These are phyloP conservation scores for Monoraphidium neglectum DNA, from an alignment of 139 green algal species.

Conservation along the genomic window DNA sequence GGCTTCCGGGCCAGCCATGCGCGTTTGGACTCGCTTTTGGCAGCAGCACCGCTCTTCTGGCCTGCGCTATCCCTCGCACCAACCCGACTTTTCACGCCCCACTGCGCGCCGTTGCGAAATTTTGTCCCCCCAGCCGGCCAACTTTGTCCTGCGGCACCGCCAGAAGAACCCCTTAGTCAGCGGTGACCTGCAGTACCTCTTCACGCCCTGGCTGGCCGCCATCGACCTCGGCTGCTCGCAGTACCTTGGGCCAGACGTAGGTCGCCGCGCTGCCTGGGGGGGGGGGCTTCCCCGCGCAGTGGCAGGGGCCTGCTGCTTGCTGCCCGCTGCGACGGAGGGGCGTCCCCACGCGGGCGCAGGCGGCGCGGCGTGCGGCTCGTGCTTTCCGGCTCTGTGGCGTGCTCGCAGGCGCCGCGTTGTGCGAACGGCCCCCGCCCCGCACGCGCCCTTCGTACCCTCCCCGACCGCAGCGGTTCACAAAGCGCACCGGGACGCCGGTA, in stretches of 20 bases:
- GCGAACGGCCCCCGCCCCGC: neutral
- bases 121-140: too few species aligned
- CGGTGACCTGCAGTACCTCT: conserved; percentile 33
- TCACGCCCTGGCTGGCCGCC: conserved; percentile 49
- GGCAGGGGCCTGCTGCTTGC: too few species aligned
- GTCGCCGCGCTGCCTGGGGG: neutral
- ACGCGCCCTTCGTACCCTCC: too few species aligned
- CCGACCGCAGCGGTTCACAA: conserved; percentile 30
- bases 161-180: conserved; percentile 28
- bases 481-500: conserved; percentile 75
- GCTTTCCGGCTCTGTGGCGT: neutral
- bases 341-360: too few species aligned
- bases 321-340: too few species aligned
- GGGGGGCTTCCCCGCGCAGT: too few species aligned
- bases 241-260: conserved; percentile 20
- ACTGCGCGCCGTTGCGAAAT: too few species aligned
- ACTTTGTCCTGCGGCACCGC: conserved; percentile 32
- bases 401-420: neutral
- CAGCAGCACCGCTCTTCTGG: too few species aligned
- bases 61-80: too few species aligned
- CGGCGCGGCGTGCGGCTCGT: neutral
- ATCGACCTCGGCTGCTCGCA: conserved; percentile 67
- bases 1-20: neutral
- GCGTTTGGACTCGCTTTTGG: too few species aligned
- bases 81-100: too few species aligned